These are phyloP conservation scores for Phytophthora ramorum DNA, from an alignment of 352 stramenopile genomes.

Conservation along the genomic window DNA sequence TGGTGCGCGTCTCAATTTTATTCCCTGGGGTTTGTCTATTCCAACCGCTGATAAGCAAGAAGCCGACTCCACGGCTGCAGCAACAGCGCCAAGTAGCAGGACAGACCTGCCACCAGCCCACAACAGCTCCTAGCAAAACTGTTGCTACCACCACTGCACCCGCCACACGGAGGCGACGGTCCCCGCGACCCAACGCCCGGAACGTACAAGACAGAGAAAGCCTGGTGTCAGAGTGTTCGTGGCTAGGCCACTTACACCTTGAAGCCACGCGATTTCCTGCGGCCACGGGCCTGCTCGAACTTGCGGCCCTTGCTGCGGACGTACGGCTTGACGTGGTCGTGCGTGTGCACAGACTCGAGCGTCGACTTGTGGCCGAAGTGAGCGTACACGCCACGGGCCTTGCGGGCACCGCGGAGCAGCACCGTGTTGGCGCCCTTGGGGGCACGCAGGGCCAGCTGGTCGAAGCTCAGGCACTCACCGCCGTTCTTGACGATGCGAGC, in stretches of 20 bases:
- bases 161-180: constrained; percentile 10
- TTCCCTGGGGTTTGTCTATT: constrained; percentile 63
- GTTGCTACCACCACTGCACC: constrained; percentile 21
- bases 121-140: constrained; percentile 35
- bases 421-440: constrained; percentile 99
- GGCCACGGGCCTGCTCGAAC: constrained; percentile 99
- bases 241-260: constrained; percentile 95
- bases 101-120: constrained; percentile 18
- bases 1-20: constrained; percentile 89
- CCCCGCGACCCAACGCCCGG: constrained; percentile 16
- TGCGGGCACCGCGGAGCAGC: constrained; percentile 97
- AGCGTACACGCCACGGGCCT: constrained; percentile 96
- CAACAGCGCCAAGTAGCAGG: constrained; percentile 20
- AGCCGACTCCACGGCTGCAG: constrained; percentile 31
- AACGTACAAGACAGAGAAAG: constrained; percentile 44
- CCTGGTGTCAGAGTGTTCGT: constrained; percentile 40
- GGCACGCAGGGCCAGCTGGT: constrained; percentile 98
- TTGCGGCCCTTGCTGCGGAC: constrained; percentile 99
- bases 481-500: constrained; percentile 98
- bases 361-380: constrained; percentile 99
- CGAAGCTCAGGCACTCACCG: constrained; percentile 99
- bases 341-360: constrained; percentile 98
- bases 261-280: constrained; percentile 98
- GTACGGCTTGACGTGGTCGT: constrained; percentile 99
- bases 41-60: constrained; percentile 37